Evolutionary conservation across 2,329 filamentous ascomycete genomes (phyloP).

Genomic region (Fusarium pininemorale): DNA sequence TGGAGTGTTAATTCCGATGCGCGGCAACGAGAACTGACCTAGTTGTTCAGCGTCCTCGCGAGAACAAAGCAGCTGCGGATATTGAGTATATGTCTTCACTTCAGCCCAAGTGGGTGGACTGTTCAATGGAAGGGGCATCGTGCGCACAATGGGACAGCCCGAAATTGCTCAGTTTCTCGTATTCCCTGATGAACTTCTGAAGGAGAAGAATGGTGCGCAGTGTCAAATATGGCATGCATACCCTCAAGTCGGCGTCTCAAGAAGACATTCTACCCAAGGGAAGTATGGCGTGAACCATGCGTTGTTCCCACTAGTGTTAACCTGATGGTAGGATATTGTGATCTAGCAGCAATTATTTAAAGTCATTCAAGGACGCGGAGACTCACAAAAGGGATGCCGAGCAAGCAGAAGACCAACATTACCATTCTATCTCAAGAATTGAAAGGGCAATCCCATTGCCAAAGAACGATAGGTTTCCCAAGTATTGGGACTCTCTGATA

Average conservation of each 20-base stretch:
- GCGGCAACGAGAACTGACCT: not conserved
- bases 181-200: not conserved
- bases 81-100: not conserved
- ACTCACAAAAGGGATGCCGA: not conserved
- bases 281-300: not conserved
- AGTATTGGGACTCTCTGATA: not conserved
- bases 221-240: not conserved
- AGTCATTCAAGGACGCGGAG: not conserved
- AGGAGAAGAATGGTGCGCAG: too few relatives aligned
- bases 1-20: accelerated
- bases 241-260: not conserved
- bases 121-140: not conserved
- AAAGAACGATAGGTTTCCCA: not conserved
- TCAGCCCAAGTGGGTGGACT: not conserved
- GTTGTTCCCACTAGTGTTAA: too few relatives aligned
- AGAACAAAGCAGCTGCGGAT: not conserved
- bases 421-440: not conserved
- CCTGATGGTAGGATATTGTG: not conserved
- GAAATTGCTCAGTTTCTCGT: not conserved
- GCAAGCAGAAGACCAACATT: not conserved
- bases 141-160: not conserved
- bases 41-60: not conserved
- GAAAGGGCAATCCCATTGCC: not conserved
- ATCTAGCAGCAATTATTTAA: not conserved
- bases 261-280: not conserved